Conservation (phyloP, 73 alveolate species). For the Blepharisma japonicum region DNA sequence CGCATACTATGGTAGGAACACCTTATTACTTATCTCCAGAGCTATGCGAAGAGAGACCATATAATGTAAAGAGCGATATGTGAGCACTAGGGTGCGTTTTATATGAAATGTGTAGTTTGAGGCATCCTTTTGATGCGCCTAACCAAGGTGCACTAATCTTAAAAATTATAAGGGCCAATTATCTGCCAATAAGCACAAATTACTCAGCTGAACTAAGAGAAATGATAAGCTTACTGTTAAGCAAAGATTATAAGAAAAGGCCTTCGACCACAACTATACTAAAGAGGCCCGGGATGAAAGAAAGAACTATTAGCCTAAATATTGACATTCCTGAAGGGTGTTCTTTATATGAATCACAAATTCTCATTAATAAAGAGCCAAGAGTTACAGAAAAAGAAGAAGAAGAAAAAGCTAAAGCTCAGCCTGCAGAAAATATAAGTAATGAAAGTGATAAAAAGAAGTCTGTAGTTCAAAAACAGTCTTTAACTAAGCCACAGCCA, state of each 20-base stretch:
- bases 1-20: slow-evolving; percentile 81
- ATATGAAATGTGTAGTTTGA: slow-evolving; percentile 89
- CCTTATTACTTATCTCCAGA: slow-evolving; percentile 82
- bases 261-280: slow-evolving; percentile 83
- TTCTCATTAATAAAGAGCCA: not conserved
- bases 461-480: too few relatives aligned
- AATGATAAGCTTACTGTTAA: slow-evolving; percentile 76
- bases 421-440: too few relatives aligned
- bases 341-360: slow-evolving; percentile 11
- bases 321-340: slow-evolving; percentile 33
- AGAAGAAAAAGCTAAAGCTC: too few relatives aligned
- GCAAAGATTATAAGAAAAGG: slow-evolving; percentile 80
- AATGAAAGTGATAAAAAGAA: too few relatives aligned
- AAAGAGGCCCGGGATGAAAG: slow-evolving; percentile 32
- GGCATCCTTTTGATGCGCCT: slow-evolving; percentile 91
- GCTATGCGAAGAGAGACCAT: slow-evolving; percentile 80
- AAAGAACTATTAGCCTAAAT: slow-evolving; percentile 36
- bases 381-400: too few relatives aligned
- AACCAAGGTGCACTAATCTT: slow-evolving; percentile 86
- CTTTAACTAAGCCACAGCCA: too few relatives aligned
- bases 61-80: slow-evolving; percentile 64
- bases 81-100: slow-evolving; percentile 91
- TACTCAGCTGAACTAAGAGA: slow-evolving; percentile 76
- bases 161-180: slow-evolving; percentile 88
- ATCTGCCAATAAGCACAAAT: slow-evolving; percentile 81